Percentiles rank a stretch among this genome's conserved stretches.
phyloP scores from a whole-genome alignment of 2,329 filamentous ascomycete species.

The Xenoacremonium recifei region DNA sequence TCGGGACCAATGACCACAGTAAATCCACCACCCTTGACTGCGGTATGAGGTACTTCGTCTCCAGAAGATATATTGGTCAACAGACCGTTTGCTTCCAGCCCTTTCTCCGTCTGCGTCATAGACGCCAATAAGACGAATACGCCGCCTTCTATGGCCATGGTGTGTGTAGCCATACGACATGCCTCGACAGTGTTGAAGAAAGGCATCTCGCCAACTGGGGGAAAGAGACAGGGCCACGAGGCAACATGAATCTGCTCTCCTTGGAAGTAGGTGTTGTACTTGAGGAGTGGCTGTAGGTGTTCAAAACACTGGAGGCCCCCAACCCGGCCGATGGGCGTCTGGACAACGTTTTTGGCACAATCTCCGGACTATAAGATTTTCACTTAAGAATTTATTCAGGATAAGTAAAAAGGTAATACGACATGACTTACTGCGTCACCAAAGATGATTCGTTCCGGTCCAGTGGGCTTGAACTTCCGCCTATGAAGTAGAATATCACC shows the following conservation, averaged over 20 bases:
- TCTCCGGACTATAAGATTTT: too few relatives aligned
- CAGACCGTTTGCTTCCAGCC: constrained; percentile 1
- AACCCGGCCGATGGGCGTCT: constrained; percentile 35
- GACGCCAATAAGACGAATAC: constrained; percentile 5
- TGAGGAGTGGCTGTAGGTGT: constrained; percentile 46
- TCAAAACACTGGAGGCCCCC: constrained; percentile 47
- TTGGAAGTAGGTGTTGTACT: constrained; percentile 40
- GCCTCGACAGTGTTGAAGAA: not conserved
- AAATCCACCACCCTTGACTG: constrained; percentile 6
- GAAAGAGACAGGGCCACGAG: too few relatives aligned
- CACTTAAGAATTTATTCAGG: too few relatives aligned
- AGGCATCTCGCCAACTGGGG: too few relatives aligned
- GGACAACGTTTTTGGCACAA: constrained; percentile 36
- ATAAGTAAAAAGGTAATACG: too few relatives aligned
- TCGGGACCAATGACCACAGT: constrained; percentile 7
- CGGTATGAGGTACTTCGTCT: too few relatives aligned
- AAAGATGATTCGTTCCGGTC: constrained; percentile 48
- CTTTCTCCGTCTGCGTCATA: constrained; percentile 1
- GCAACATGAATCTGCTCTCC: constrained; percentile 44
- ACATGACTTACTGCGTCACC: too few relatives aligned
- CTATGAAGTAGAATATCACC: constrained; percentile 38
- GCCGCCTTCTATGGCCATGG: constrained; percentile 6
- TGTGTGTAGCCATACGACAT: constrained; percentile 4
- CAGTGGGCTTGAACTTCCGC: constrained; percentile 50
- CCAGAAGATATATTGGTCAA: not conserved